Evolutionary conservation across 345 rosid species (phyloP).

Genomic region (Pistacia atlantica): DNA sequence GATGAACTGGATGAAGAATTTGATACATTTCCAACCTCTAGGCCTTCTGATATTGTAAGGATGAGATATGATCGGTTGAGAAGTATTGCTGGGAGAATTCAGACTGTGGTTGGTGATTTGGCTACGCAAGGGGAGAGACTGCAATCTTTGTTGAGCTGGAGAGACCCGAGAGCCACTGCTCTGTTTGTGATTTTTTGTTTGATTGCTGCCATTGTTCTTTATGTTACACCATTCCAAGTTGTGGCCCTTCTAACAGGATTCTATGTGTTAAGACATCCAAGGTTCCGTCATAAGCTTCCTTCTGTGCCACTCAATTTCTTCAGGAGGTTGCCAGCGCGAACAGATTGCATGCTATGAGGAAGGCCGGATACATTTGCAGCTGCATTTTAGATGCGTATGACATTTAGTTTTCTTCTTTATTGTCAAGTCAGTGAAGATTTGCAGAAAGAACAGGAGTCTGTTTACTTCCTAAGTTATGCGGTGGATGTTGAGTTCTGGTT

Average conservation of each 20-base stretch:
- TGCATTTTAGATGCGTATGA: constrained; percentile 12
- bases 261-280: constrained; percentile 84
- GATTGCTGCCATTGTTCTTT: constrained; percentile 75
- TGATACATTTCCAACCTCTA: constrained; percentile 80
- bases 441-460: constrained; percentile 31
- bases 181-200: constrained; percentile 82
- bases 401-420: constrained; percentile 13
- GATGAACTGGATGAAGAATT: constrained; percentile 96
- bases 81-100: constrained; percentile 90
- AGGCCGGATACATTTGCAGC: constrained; percentile 8
- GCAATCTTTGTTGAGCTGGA: constrained; percentile 89
- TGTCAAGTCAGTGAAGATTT: constrained; percentile 19
- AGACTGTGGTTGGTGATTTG: constrained; percentile 91
- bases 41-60: constrained; percentile 70
- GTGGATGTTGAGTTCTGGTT: constrained; percentile 20
- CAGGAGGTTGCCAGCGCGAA: constrained; percentile 90
- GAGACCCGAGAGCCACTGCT: constrained; percentile 88
- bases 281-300: constrained; percentile 86
- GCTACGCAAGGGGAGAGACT: constrained; percentile 96
- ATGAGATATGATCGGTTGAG: constrained; percentile 89
- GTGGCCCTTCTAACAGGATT: constrained; percentile 70
- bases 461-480: constrained; percentile 19
- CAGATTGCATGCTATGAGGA: constrained; percentile 82
- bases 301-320: constrained; percentile 93
- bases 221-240: constrained; percentile 89